Percentiles rank a stretch among this genome's conserved stretches.
Conservation (phyloP, 2,329 filamentous ascomycete genomes). For the Aspergillus sp. region DNA sequence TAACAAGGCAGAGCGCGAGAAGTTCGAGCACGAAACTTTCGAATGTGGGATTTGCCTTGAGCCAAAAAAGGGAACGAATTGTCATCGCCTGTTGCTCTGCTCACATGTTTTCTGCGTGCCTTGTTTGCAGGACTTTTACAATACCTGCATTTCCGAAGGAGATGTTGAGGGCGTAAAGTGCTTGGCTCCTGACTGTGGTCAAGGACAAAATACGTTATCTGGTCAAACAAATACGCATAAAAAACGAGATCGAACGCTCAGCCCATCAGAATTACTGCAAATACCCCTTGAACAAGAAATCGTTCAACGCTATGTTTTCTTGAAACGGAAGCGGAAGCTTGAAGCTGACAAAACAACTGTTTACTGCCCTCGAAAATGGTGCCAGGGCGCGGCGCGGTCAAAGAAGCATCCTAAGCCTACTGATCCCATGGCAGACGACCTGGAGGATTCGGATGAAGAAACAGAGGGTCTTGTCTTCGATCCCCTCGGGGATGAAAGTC, state of each 20-base stretch:
- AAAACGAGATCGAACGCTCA: conserved; percentile 68
- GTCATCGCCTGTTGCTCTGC: conserved; percentile 80
- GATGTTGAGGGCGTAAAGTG: conserved; percentile 79
- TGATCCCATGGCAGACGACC: conserved; percentile 60
- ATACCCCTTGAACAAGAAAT: conserved; percentile 69
- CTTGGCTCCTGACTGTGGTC: conserved; percentile 74
- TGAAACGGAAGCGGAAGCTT: conserved; percentile 90
- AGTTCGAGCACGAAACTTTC: conserved; percentile 82
- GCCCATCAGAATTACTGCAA: conserved; percentile 78
- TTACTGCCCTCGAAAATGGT: conserved; percentile 91
- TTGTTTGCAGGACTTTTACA: conserved; percentile 91
- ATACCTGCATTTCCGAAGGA: conserved; percentile 80
- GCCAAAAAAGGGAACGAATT: conserved; percentile 81
- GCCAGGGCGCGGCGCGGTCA: conserved; percentile 80
- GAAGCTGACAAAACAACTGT: conserved; percentile 89
- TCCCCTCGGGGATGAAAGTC: conserved; percentile 42
- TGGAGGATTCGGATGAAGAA: conserved; percentile 51
- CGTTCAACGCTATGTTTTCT: conserved; percentile 80
- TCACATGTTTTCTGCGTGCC: conserved; percentile 85
- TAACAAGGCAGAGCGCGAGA: conserved; percentile 67
- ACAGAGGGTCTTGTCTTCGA: conserved; percentile 48
- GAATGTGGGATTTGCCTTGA: conserved; percentile 88
- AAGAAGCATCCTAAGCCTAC: conserved; percentile 70
- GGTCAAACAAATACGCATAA: conserved; percentile 45
- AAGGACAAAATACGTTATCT: conserved; percentile 48